These are phyloP conservation scores for Theobroma cacao DNA, from an alignment of 345 rosid species.

Conservation along the genomic window DNA sequence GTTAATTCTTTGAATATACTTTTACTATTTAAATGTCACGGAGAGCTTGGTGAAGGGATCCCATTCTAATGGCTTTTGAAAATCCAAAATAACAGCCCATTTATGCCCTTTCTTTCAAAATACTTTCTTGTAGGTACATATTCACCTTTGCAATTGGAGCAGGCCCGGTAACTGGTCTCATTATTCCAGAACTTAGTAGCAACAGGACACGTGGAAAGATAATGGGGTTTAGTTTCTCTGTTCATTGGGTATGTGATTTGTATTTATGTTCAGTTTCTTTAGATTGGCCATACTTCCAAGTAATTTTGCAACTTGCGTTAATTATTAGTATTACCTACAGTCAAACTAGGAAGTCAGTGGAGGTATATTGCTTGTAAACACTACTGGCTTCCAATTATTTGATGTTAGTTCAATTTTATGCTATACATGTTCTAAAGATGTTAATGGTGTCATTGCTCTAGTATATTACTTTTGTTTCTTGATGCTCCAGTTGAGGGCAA, in stretches of 20 bases:
- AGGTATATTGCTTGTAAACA: background rate
- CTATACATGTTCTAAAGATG: background rate
- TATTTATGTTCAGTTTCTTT: background rate
- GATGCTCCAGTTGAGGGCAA: background rate
- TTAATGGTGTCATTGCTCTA: background rate
- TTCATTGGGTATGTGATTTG: conserved; percentile 62
- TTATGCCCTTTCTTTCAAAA: background rate
- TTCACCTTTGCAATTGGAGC: conserved; percentile 71
- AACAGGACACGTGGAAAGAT: conserved; percentile 67
- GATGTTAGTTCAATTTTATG: background rate
- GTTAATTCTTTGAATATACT: background rate
- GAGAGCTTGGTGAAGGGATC: background rate
- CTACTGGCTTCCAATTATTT: background rate
- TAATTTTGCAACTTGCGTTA: background rate
- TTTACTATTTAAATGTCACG: background rate
- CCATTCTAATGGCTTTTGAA: background rate
- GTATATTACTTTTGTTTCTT: background rate
- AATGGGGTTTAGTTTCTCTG: conserved; percentile 68
- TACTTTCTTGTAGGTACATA: conserved; percentile 46
- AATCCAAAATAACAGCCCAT: background rate
- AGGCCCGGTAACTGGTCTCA: conserved; percentile 76
- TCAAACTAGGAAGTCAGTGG: background rate
- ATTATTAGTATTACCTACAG: background rate
- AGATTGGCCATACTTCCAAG: background rate
- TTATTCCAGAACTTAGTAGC: conserved; percentile 79